These are phyloP conservation scores for Kalanchoe fedtschenkoi DNA, from an alignment of 164 flowering plant genomes.

Conservation along the genomic window DNA sequence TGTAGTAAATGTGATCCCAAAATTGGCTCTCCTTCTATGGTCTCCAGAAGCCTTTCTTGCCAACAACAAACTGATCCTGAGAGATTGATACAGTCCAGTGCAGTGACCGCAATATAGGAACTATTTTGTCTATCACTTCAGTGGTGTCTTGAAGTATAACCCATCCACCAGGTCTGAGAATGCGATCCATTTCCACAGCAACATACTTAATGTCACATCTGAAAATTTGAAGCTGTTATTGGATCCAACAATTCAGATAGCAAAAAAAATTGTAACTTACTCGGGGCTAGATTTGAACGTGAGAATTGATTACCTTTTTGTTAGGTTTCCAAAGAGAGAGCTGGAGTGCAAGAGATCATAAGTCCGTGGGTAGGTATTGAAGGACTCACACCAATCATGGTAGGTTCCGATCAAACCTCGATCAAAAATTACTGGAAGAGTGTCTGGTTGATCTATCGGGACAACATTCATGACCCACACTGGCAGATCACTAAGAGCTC, in stretches of 20 bases:
- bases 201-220: conserved; percentile 64
- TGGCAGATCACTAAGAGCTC: conserved; percentile 56
- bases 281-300: background rate
- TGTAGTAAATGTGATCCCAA: too few species aligned
- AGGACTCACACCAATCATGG: conserved; percentile 90
- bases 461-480: conserved; percentile 89
- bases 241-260: background rate
- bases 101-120: conserved; percentile 52
- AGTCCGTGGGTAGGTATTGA: conserved; percentile 82
- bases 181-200: conserved; percentile 73
- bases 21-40: conserved; percentile 28
- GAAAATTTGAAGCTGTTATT: conserved; percentile 8
- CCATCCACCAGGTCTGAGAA: conserved; percentile 77
- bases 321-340: conserved; percentile 47
- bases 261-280: background rate
- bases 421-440: conserved; percentile 59
- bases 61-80: conserved; percentile 53
- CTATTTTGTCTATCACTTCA: conserved; percentile 43
- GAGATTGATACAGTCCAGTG: conserved; percentile 52
- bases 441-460: conserved; percentile 54
- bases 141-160: conserved; percentile 50
- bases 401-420: conserved; percentile 80
- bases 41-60: conserved; percentile 83
- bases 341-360: conserved; percentile 80
- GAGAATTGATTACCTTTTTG: conserved; percentile 33